These are phyloP conservation scores for Cucurbita maxima DNA, from an alignment of 306 rosid species.

Conservation along the genomic window DNA sequence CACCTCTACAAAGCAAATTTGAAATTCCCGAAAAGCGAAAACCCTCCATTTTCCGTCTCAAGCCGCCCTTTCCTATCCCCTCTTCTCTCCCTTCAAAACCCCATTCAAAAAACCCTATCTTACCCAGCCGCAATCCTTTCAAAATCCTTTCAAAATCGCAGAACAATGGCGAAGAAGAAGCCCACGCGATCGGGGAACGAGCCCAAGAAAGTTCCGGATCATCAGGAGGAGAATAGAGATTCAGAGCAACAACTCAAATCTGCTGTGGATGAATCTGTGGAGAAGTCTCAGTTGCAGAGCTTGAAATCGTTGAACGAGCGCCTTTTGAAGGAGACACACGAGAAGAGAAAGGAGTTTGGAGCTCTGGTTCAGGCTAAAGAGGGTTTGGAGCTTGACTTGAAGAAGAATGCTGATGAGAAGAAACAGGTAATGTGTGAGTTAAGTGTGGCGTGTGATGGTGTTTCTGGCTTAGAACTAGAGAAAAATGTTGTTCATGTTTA, in stretches of 20 bases:
- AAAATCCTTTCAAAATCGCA: background rate
- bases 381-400: slow-evolving; percentile 19
- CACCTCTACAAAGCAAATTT: background rate
- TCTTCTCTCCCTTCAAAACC: background rate
- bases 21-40: background rate
- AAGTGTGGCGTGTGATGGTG: slow-evolving; percentile 5
- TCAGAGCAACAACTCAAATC: background rate
- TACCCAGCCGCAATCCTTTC: background rate
- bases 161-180: slow-evolving; percentile 58
- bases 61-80: background rate
- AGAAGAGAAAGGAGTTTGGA: slow-evolving; percentile 33
- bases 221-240: background rate
- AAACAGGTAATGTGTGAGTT: slow-evolving; percentile 15
- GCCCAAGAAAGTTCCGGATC: slow-evolving; percentile 7
- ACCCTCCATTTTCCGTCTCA: background rate
- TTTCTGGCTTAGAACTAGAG: slow-evolving; percentile 23
- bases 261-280: slow-evolving; percentile 22
- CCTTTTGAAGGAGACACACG: slow-evolving; percentile 44
- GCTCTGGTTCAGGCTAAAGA: slow-evolving; percentile 18
- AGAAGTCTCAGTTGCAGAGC: slow-evolving; percentile 39
- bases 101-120: background rate
- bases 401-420: slow-evolving; percentile 13
- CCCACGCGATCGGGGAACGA: slow-evolving; percentile 13
- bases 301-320: slow-evolving; percentile 53
- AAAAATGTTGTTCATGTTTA: slow-evolving; percentile 20